phyloP scores from a whole-genome alignment of 2,329 filamentous ascomycete genomes.

The Penicillium sp. region DNA sequence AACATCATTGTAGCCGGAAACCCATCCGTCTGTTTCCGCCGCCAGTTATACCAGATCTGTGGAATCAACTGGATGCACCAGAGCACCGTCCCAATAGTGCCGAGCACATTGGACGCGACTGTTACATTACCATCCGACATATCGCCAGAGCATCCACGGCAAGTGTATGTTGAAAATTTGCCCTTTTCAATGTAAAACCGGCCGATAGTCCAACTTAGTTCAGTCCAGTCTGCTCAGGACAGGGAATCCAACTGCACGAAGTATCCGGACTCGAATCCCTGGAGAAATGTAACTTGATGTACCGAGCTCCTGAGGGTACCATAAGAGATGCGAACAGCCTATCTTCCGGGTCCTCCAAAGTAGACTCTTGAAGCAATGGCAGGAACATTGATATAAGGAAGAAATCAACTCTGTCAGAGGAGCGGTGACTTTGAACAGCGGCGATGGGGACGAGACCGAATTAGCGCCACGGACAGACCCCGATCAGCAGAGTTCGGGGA shows the following conservation, averaged over 20 bases:
- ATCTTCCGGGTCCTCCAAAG: no score
- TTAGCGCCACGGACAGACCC: slow-evolving; percentile 1
- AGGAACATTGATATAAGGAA: neutral
- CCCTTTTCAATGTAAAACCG: no score
- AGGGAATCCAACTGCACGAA: no score
- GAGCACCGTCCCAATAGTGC: slow-evolving; percentile 47
- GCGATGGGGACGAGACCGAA: neutral
- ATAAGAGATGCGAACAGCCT: no score
- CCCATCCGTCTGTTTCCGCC: slow-evolving; percentile 65
- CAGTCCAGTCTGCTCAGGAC: no score
- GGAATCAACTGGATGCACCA: slow-evolving; percentile 47
- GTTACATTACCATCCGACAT: slow-evolving; percentile 14
- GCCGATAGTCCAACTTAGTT: no score
- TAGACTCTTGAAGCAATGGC: neutral
- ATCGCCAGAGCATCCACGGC: neutral
- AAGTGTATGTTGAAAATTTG: no score
- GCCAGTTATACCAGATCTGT: slow-evolving; percentile 66
- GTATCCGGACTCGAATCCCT: no score
- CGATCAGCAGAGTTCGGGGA: slow-evolving; percentile 7
- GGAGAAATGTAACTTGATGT: no score
- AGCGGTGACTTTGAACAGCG: neutral
- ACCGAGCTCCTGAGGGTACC: no score
- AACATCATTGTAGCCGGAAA: slow-evolving; percentile 67
- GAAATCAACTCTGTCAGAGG: neutral
- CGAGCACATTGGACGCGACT: slow-evolving; percentile 28